phyloP scores from a whole-genome alignment of 768 basidiomycete species.

The Termitomyces sp. region DNA sequence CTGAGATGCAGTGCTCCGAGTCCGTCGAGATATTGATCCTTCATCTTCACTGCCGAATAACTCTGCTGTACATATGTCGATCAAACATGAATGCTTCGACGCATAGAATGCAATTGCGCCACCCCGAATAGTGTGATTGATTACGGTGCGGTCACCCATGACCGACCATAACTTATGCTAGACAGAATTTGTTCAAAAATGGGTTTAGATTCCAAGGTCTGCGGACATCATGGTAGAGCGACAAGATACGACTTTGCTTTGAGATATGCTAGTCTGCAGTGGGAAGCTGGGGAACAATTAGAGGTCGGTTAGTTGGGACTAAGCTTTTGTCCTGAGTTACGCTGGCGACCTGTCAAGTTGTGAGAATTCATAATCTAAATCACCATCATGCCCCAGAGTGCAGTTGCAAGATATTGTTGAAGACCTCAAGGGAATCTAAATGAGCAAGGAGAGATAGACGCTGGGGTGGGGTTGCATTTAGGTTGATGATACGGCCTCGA shows the following conservation, averaged over 20 bases:
- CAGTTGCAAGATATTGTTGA: neutral
- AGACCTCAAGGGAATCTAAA: no score
- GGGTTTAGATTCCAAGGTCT: no score
- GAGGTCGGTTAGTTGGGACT: neutral
- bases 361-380: neutral
- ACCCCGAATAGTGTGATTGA: neutral
- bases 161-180: neutral
- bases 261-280: neutral
- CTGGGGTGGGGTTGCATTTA: no score
- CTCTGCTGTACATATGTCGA: neutral
- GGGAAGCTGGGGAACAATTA: neutral
- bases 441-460: neutral
- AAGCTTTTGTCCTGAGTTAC: neutral
- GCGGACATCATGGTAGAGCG: no score
- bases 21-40: neutral
- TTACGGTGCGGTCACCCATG: neutral
- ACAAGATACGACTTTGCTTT: no score
- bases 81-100: neutral
- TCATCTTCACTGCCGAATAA: neutral
- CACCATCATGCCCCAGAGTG: neutral
- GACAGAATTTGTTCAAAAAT: no score
- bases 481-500: neutral
- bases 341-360: no score
- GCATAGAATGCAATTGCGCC: neutral
- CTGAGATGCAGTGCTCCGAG: constrained; percentile 1